Conservation (phyloP, 768 basidiomycete species). For the Lyophyllum shimeji region DNA sequence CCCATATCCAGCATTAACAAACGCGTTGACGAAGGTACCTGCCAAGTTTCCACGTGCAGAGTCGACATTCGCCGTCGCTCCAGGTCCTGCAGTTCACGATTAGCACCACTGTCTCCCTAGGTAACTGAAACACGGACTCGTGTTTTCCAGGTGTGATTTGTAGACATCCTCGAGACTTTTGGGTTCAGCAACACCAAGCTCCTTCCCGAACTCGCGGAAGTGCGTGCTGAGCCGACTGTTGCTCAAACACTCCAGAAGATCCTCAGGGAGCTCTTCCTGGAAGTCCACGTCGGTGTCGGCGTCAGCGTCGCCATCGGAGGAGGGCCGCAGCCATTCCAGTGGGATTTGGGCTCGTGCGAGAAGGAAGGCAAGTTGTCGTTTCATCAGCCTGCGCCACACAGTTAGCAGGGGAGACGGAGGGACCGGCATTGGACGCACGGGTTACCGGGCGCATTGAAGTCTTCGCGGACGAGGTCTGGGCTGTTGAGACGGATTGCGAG, state of each 20-base stretch:
- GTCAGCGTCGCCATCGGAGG: conserved; percentile 47
- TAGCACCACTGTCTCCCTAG: not conserved
- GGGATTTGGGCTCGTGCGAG: conserved; percentile 92
- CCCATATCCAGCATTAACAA: conserved; percentile 97
- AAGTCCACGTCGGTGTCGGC: conserved; percentile 55
- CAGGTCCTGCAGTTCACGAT: conserved; percentile 45
- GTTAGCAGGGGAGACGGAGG: not conserved
- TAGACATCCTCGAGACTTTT: conserved; percentile 97
- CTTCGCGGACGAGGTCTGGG: conserved; percentile 73
- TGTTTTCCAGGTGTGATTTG: conserved; percentile 92
- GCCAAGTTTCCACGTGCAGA: conserved; percentile 94
- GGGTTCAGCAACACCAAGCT: conserved; percentile 85
- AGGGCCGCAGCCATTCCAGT: conserved; percentile 80
- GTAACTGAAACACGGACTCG: conserved; percentile 45
- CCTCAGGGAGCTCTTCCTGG: conserved; percentile 70
- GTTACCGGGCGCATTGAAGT: conserved; percentile 89
- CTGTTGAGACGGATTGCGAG: conserved; percentile 86
- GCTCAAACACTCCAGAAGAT: conserved; percentile 82
- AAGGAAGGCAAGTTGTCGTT: conserved; percentile 90
- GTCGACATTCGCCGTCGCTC: conserved; percentile 76
- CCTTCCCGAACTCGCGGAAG: conserved; percentile 92
- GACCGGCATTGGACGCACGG: conserved; percentile 49
- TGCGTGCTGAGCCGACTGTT: conserved; percentile 81
- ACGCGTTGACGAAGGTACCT: conserved; percentile 97
- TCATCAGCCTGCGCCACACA: conserved; percentile 65